Evolutionary conservation across 164 flowering plant genomes (phyloP).

Genomic region (Annona squamosa): DNA sequence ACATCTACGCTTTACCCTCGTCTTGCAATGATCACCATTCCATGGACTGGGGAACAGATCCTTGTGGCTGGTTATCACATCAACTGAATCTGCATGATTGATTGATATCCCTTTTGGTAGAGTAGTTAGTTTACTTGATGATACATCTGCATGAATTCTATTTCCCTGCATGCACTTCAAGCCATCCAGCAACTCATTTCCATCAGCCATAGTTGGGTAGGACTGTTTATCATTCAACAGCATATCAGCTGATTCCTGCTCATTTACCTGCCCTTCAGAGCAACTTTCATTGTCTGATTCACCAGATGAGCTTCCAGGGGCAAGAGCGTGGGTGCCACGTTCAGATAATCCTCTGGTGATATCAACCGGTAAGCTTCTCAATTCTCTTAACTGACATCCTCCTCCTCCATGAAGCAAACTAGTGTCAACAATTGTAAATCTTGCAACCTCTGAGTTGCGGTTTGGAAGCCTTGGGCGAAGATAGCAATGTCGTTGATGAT

Average conservation of each 20-base stretch:
- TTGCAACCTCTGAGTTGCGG: conserved; percentile 18
- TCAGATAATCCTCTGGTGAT: conserved; percentile 36
- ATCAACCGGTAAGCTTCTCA: conserved; percentile 47
- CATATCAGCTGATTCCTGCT: conserved; percentile 10
- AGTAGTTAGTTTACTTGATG: conserved; percentile 5
- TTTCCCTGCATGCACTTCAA: background rate
- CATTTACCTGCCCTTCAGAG: conserved; percentile 23
- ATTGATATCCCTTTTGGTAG: conserved; percentile 3
- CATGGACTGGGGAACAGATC: background rate
- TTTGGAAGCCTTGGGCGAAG: conserved; percentile 46
- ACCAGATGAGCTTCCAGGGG: conserved; percentile 10
- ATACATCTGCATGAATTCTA: background rate
- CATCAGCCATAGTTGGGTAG: conserved; percentile 2
- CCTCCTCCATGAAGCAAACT: conserved; percentile 41
- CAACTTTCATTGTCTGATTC: conserved; percentile 21
- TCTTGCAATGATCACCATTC: conserved; percentile 18
- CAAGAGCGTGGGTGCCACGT: conserved; percentile 16
- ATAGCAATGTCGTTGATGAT: conserved; percentile 36
- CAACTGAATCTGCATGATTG: conserved; percentile 9
- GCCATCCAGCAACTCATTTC: background rate
- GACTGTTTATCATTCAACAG: conserved; percentile 11
- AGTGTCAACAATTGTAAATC: conserved; percentile 67
- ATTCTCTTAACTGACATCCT: conserved; percentile 28
- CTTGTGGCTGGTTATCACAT: conserved; percentile 2
- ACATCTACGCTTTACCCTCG: conserved; percentile 19